phyloP scores from a whole-genome alignment of 257 asterid genomes.

The Solanum chiquidenum region DNA sequence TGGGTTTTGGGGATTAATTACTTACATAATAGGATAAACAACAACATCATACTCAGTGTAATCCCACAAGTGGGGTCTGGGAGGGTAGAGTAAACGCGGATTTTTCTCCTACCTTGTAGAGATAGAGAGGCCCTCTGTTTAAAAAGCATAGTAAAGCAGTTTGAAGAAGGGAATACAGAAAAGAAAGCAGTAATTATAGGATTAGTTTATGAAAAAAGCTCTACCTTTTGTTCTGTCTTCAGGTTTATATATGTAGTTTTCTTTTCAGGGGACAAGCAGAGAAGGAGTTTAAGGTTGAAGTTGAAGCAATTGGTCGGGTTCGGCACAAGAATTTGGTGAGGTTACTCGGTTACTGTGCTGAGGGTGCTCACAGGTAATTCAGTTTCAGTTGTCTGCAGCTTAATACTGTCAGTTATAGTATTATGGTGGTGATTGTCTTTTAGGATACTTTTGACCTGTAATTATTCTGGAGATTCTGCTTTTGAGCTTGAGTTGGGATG shows the following conservation, averaged over 20 bases:
- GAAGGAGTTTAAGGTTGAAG: slow-evolving; percentile 90
- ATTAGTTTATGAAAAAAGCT: background rate
- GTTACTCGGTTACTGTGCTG: slow-evolving; percentile 85
- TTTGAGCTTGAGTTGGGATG: background rate
- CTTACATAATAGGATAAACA: background rate
- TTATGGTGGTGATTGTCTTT: background rate
- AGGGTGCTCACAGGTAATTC: slow-evolving; percentile 84
- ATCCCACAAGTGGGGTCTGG: background rate
- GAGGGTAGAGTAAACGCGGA: background rate
- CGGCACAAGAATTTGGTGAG: slow-evolving; percentile 88
- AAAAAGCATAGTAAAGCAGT: background rate
- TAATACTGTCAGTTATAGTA: background rate
- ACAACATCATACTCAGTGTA: background rate
- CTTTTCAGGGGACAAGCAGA: slow-evolving; percentile 85
- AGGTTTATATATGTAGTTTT: background rate
- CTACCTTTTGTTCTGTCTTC: background rate
- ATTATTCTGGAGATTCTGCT: background rate
- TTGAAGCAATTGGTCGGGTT: slow-evolving; percentile 86
- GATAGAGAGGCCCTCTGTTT: background rate
- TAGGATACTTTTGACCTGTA: background rate
- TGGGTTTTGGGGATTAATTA: background rate
- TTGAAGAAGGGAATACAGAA: background rate
- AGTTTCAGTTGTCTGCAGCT: background rate
- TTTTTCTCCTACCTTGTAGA: background rate
- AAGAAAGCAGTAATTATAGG: background rate